Conservation (phyloP, 2,329 filamentous ascomycete species). For the Clarireedia hainanense region DNA sequence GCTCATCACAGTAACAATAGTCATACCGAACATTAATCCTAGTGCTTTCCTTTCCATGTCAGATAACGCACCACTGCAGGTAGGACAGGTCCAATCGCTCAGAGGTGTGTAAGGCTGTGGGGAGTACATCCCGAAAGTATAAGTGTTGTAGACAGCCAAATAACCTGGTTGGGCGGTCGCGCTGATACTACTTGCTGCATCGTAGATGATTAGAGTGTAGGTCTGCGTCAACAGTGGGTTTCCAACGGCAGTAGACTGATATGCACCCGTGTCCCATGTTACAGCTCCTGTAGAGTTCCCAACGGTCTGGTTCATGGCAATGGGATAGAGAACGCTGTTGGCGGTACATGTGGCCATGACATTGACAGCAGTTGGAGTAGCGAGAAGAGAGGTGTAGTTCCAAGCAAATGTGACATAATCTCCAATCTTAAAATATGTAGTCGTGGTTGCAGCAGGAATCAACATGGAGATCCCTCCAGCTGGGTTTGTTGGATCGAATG, state of each 20-base stretch:
- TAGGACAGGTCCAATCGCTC: conserved; percentile 46
- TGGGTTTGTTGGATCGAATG: conserved; percentile 38
- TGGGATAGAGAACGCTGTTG: conserved; percentile 47
- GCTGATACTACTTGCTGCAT: conserved; percentile 44
- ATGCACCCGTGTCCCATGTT: conserved; percentile 50
- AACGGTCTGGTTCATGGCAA: conserved; percentile 57
- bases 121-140: conserved; percentile 52
- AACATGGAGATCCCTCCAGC: conserved; percentile 46
- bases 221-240: conserved; percentile 43
- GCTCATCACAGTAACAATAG: conserved; percentile 46
- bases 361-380: conserved; percentile 51
- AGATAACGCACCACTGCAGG: conserved; percentile 46
- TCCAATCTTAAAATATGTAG: conserved; percentile 52
- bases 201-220: conserved; percentile 56
- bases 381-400: conserved; percentile 57
- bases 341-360: conserved; percentile 49
- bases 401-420: conserved; percentile 52
- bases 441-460: conserved; percentile 39
- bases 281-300: conserved; percentile 40
- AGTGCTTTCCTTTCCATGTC: conserved; percentile 41
- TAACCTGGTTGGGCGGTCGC: conserved; percentile 49
- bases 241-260: conserved; percentile 36
- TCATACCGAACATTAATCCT: conserved; percentile 45
- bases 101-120: conserved; percentile 43
- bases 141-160: conserved; percentile 39